Base-by-base conservation (phyloP, 768 basidiomycete genomes). In the Tylopilus balloui region DNA sequence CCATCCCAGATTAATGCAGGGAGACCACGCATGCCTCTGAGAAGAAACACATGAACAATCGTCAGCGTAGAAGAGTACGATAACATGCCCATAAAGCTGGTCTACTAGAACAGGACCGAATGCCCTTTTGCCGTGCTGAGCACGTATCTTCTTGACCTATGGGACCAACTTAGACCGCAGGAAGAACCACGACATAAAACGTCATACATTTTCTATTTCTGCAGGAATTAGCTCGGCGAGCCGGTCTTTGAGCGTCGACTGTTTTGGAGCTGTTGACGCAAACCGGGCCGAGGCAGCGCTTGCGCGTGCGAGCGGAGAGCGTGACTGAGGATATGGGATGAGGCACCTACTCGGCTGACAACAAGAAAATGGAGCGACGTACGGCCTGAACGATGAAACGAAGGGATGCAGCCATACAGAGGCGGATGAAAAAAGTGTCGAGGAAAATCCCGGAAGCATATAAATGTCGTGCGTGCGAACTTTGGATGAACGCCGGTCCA, bases 1-100 rank as follows among this genome's bases (percentile, higher is more conserved):
- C 89, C 95, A 56, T 98, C 95, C 95, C 95, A 98, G 60, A 98
- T 92, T 58, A 98, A 82, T 45, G 92, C 93, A 56, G 94, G 89
- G 41, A 91, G 78, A 53, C 89, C 87, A 54, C 88, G 77, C 88
- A 92, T 90, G 46, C 90, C 89, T 58, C 88, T 92, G 53, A 1
- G 56, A 46, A 52, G 41, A 10, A 25, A 15, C 0, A 11, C 38
- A 23, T 41, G 50, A 45, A 51, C 40, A 38, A 56, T 41, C 48
- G 34, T 9, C 44, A 40, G 23, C n/a, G 48, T 39, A 23, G 34
- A 27, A 21, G 9, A 2, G 27, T 23, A 10, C n/a, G n/a, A 34
- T 29, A 27, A 53, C 52, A 20, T 63, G 83, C 88, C 92, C 92
- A 68, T 92, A 91, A 57, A 93, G 81, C 67, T 93, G 90, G 70